Percentiles rank a stretch among this genome's conserved stretches.
These are phyloP conservation scores for Solanum habrochaites DNA, from an alignment of 257 asterid species.

Conservation along the genomic window DNA sequence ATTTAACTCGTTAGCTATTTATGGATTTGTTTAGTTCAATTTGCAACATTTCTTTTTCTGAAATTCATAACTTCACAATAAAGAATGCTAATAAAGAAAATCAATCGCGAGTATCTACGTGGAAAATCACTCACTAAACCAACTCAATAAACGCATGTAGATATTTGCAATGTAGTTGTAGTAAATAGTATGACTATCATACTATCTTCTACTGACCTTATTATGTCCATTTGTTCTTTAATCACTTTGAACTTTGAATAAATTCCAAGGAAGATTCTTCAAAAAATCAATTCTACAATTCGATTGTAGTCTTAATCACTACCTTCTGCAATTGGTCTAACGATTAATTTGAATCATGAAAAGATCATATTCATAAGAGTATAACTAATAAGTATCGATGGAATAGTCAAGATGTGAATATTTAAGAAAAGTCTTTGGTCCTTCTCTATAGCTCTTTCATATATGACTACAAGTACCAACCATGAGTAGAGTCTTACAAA, in stretches of 20 bases:
- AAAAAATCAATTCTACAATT: neutral
- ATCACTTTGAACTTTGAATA: neutral
- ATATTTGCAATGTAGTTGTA: neutral
- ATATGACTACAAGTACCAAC: neutral
- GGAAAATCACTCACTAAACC: no score
- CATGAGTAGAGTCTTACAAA: neutral
- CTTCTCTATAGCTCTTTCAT: neutral
- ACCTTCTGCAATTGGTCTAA: neutral
- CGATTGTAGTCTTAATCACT: no score
- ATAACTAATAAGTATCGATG: no score
- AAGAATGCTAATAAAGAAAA: no score
- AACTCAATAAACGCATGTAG: neutral
- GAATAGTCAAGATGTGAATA: neutral
- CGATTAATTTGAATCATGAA: neutral
- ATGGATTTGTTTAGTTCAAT: neutral
- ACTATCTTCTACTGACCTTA: neutral
- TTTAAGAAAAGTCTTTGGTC: neutral
- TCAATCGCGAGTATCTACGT: fast-evolving
- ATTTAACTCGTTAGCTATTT: neutral
- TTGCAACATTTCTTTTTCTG: neutral
- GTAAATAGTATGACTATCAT: neutral
- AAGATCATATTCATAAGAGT: no score
- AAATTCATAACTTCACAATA: neutral
- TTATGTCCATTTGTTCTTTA: neutral
- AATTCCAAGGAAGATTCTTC: neutral